phyloP scores from a whole-genome alignment of 1,139 yeast genomes.

The Yarrowia galli region DNA sequence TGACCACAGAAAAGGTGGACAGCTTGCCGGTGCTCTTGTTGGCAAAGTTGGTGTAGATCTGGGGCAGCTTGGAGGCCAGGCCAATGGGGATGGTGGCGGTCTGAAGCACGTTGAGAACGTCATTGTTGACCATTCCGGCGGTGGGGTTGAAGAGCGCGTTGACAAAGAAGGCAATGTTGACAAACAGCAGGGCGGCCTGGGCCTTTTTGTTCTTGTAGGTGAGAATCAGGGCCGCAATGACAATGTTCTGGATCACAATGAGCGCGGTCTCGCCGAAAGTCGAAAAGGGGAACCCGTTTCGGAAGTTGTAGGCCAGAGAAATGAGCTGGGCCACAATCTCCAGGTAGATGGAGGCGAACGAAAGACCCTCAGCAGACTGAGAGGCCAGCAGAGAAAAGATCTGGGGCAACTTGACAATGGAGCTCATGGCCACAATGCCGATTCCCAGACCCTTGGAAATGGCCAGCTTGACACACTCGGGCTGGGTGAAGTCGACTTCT shows the following conservation, averaged over 20 bases:
- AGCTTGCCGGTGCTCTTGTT: conserved; percentile 63
- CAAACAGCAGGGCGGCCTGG: conserved; percentile 46
- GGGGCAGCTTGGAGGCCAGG: conserved; percentile 63
- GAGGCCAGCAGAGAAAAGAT: conserved; percentile 49
- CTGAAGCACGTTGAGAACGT: conserved; percentile 53
- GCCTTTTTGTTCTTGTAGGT: conserved; percentile 44
- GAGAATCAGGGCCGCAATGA: conserved; percentile 51
- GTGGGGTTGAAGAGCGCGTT: conserved; percentile 43
- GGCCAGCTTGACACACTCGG: conserved; percentile 48
- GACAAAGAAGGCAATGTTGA: conserved; percentile 44
- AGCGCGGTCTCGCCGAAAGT: conserved; percentile 56
- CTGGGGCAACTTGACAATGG: conserved; percentile 54
- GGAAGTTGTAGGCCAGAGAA: conserved; percentile 54
- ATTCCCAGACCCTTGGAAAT: conserved; percentile 50
- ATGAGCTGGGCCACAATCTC: conserved; percentile 54
- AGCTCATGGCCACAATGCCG: conserved; percentile 52
- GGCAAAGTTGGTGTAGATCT: conserved; percentile 58
- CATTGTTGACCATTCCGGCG: conserved; percentile 44
- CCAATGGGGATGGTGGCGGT: conserved; percentile 62
- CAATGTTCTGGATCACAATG: conserved; percentile 53
- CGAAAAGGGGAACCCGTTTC: conserved; percentile 54
- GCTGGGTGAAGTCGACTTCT: conserved; percentile 46
- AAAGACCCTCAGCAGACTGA: conserved; percentile 52
- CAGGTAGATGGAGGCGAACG: conserved; percentile 51
- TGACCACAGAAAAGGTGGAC: conserved; percentile 61